These are phyloP conservation scores for Euclidium syriacum DNA, from an alignment of 345 rosid species.

Conservation along the genomic window DNA sequence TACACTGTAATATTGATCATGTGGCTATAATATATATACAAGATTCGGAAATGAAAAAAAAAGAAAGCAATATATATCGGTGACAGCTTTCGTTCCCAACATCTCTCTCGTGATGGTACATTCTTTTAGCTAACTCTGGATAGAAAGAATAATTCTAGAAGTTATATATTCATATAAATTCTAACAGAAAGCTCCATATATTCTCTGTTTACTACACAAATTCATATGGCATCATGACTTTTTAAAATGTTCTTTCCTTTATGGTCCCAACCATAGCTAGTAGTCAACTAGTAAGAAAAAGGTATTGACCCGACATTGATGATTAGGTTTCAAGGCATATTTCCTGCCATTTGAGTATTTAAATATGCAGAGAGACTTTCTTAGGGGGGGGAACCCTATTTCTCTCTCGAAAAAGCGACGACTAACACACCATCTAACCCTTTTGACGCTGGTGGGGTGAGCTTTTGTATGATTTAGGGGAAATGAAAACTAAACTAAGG, in stretches of 20 bases:
- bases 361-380: too few species aligned
- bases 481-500: too few species aligned
- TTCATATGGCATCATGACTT: conserved; percentile 20
- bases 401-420: too few species aligned
- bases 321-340: conserved; percentile 11
- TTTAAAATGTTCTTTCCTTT: conserved; percentile 22
- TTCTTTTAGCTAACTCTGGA: conserved; percentile 11
- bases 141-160: neutral
- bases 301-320: neutral
- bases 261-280: conserved; percentile 21
- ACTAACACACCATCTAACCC: too few species aligned
- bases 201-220: conserved; percentile 14
- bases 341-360: neutral
- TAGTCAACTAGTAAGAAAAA: conserved; percentile 16
- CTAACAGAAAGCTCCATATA: conserved; percentile 12
- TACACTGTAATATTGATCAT: neutral
- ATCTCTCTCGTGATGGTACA: neutral
- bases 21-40: neutral
- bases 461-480: too few species aligned
- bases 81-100: conserved; percentile 15
- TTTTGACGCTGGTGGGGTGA: too few species aligned
- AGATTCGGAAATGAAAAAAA: neutral
- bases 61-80: neutral
- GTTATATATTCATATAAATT: neutral
- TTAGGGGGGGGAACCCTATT: too few species aligned